Base-by-base conservation (phyloP, 352 stramenopile genomes). In the Phytophthora fragariaefolia region DNA sequence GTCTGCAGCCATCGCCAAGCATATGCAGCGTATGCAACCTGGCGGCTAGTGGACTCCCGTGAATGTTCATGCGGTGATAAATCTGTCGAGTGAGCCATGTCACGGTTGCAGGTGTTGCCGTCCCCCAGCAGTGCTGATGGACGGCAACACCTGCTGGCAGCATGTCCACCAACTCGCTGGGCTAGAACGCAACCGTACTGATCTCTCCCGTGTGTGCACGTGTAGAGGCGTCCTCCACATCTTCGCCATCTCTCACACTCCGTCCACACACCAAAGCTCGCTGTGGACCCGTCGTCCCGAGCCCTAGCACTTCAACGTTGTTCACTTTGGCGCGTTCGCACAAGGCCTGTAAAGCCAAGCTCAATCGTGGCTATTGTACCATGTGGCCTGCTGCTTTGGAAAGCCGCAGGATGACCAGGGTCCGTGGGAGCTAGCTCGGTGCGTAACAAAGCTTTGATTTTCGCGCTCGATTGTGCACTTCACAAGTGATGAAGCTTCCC, bases 191-290 rank as follows among this genome's bases (percentile, higher is more conserved):
- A 64, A 45, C 34, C 52, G 46, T 60, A 8, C 40, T 45, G 38
- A 56, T 55, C 66, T 70, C 66, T 70, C 43, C 54, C 23, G 22
- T 42, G 40, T 55, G 18, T 36, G 45, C 40, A 40, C 17, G 47
- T 55, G 51, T 57, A 74, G 54, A 67, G 50, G 50, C 38, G 54
- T 30, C 38, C 5, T 30, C 26, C 61, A 67, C 62, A 71, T 67
- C 62, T 28, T 74, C 54, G 61, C 61, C 27, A 71, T 71, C 61
- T 71, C 55, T 67, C 43, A 57, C 53, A 53, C 61, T 54, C 15
- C 55, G 42, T 54, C 54, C 61, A 74, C 67, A 67, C 26, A 48
- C 32, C 58, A 23, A 32, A 60, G 52, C 64, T 42, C 59, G 12
- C 58, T 50, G 26, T n/a, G 46, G 53, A 48, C 42, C 66, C 51